Percentiles rank a stretch among this genome's conserved stretches.
Evolutionary conservation across 2,329 filamentous ascomycete genomes (phyloP).

Genomic region (Ophiocordyceps australis): DNA sequence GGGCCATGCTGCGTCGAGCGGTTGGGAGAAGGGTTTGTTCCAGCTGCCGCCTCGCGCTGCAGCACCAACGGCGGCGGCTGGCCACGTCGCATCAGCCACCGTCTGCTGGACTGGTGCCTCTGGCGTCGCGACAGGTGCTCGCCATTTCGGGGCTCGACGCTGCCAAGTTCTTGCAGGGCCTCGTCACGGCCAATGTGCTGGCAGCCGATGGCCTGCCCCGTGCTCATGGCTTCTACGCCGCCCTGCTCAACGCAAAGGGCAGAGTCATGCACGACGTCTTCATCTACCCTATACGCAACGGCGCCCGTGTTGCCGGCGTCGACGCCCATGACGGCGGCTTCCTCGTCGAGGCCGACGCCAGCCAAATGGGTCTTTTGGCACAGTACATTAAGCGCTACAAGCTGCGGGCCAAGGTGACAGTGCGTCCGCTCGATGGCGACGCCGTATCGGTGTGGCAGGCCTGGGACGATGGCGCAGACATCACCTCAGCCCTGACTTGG

Average conservation of each 20-base stretch:
- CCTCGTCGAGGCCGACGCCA: conserved; percentile 68
- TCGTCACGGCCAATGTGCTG: conserved; percentile 48
- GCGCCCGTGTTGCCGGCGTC: conserved; percentile 6
- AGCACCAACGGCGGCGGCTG: conserved; percentile 7
- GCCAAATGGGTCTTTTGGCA: conserved; percentile 40
- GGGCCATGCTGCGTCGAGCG: too few relatives aligned
- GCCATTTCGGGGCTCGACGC: conserved; percentile 65
- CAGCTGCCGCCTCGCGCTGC: conserved; percentile 11
- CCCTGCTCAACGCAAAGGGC: conserved; percentile 73
- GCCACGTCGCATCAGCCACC: conserved; percentile 21
- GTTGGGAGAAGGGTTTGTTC: too few relatives aligned
- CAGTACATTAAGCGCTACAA: conserved; percentile 74
- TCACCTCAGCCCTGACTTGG: background rate
- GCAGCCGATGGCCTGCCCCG: conserved; percentile 16
- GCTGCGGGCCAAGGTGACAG: conserved; percentile 58
- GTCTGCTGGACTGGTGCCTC: conserved; percentile 26
- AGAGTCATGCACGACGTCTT: conserved; percentile 81
- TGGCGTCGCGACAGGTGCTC: conserved; percentile 64
- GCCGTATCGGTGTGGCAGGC: conserved; percentile 55
- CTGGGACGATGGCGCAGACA: conserved; percentile 38
- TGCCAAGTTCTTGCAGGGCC: conserved; percentile 71
- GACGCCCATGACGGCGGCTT: conserved; percentile 18
- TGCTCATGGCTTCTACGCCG: conserved; percentile 50
- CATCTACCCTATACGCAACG: conserved; percentile 47
- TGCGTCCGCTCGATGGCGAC: conserved; percentile 44